A percentile compares a stretch with the other conserved stretches of the same genome.
Conservation (phyloP, 192 early-diverging fungal genomes). For the Phlyctochytrium arcticum region DNA sequence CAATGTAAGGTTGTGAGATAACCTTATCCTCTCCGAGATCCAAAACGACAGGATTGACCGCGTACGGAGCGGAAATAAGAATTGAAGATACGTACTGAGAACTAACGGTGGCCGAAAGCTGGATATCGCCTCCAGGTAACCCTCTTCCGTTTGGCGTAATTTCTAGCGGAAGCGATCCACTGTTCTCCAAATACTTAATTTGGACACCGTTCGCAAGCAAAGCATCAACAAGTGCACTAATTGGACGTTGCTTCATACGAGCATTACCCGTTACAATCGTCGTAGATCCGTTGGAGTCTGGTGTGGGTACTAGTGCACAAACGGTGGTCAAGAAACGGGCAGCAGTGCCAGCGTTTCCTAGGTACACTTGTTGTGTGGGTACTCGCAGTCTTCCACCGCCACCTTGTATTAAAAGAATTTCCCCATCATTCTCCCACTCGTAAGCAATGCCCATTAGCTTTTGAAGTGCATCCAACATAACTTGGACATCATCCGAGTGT, state of each 20-base stretch:
- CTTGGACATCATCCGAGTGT: constrained; percentile 97
- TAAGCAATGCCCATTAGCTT: constrained; percentile 82
- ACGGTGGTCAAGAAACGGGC: constrained; percentile 91
- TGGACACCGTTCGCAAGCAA: constrained; percentile 75
- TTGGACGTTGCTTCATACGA: constrained; percentile 96
- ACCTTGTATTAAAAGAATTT: constrained; percentile 79
- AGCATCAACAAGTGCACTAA: constrained; percentile 83
- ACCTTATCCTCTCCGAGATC: constrained; percentile 88
- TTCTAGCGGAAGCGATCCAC: constrained; percentile 83
- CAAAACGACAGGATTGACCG: constrained; percentile 70
- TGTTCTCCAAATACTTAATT: constrained; percentile 70
- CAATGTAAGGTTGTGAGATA: constrained; percentile 96
- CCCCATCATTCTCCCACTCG: constrained; percentile 90
- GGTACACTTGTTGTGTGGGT: constrained; percentile 75
- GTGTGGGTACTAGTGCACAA: constrained; percentile 63
- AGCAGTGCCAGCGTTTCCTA: constrained; percentile 98
- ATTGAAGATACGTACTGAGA: constrained; percentile 99
- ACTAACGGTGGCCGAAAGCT: constrained; percentile 87
- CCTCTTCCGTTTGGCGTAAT: constrained; percentile 68
- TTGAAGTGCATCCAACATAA: constrained; percentile 89
- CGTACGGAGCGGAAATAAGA: constrained; percentile 93
- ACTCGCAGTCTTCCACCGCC: constrained; percentile 71
- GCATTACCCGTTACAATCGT: constrained; percentile 86
- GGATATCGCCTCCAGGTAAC: constrained; percentile 81
- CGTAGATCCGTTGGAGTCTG: neutral